Base-by-base conservation (phyloP, 495 filamentous ascomycete species). In the Aspergillus diversus region DNA sequence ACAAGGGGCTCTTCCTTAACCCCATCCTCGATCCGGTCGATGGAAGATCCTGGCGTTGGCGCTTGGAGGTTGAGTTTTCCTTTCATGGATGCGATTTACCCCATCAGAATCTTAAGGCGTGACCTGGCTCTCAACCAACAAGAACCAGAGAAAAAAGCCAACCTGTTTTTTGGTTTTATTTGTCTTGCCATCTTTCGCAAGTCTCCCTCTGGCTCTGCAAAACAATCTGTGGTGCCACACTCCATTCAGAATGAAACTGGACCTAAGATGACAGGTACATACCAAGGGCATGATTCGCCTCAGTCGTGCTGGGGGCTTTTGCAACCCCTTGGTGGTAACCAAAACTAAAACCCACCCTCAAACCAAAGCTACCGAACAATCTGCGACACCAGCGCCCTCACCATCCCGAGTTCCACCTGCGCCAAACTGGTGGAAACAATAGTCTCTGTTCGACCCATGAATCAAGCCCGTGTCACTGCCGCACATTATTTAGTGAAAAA, bases 371-470 rank as follows among this genome's bases (percentile, higher is more conserved):
- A 27, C 21, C 42, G 51, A 35, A 51, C 33, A 51, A 64, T 37
- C 62, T 64, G 62, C 17, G 62, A 64, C 62, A 59, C 62, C 59
- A 59, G 64, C 59, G 54, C 59, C 55, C 55, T 62, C 64, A 59
- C 59, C 51, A 63, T 56, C 64, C 59, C 52, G 47, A 66, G 58
- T 27, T 42, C 57, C 57, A 63, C 61, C 51, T 35, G 60, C 67
- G 60, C 61, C 57, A 66, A 61, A 66, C 64, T 60, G 55, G 63
- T 65, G 63, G 60, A 69, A 63, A 67, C 60, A 69, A 66, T 66
- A 66, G 61, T 64, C 61, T 43, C 52, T 55, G 60, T 32, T 59
- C 53, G 52, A 56, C 53, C 63, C 52, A 57, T 59, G 59, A 58
- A 59, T 55, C 49, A 50, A 65, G 32, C 47, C n/a, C 57, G 47